Evolutionary conservation across 179 eudicot species (phyloP), one percentile per base, ranked within the genome.

Genomic region (Spinacia oleracea): DNA sequence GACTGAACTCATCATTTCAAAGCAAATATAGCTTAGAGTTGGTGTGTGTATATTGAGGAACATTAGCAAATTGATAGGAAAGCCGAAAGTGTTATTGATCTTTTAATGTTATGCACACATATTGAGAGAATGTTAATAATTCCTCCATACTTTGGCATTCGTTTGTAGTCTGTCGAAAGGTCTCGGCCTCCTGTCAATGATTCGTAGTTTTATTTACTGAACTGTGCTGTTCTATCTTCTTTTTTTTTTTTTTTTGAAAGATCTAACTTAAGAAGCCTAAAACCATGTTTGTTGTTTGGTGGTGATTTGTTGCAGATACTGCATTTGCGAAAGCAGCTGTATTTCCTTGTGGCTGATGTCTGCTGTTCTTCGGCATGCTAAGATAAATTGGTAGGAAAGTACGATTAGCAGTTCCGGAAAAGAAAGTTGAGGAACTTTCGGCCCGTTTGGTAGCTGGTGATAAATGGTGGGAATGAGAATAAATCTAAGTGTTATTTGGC

Each of bases 291-390:
- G 0, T 14, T 27, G 0, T 15, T 35, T 70, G 56, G 29, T 67
- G 15, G 56, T 70, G n/a, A 25, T 46, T 70, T 70, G 23, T 14
- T 70, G 74, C 74, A 70, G 74, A 18, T 70, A 46, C 74, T 70
- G 58, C 74, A 70, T 29, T 29, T 70, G 59, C 74, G 74, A 15
- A 70, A 48, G 50, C 74, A 70, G 15, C 23, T 70, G 74, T 55
- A 70, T 70, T 70, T 70, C 40, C 74, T 70, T 48, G 74, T 70
- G 1, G 58, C 38, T 27, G 74, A 70, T 25, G 59, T 48, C 40
- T 48, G 74, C 56, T 70, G 56, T 31, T 70, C 74, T 70, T 29
- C 74, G 25, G 5, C 38, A 7, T 70, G 74, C 48, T 67, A 67
- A 8, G n/a, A 1, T 3, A 8, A 7, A 0, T 35, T 38, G 72